Conservation (phyloP, 192 early-diverging fungal genomes). For the Coemansia sp. region DNA sequence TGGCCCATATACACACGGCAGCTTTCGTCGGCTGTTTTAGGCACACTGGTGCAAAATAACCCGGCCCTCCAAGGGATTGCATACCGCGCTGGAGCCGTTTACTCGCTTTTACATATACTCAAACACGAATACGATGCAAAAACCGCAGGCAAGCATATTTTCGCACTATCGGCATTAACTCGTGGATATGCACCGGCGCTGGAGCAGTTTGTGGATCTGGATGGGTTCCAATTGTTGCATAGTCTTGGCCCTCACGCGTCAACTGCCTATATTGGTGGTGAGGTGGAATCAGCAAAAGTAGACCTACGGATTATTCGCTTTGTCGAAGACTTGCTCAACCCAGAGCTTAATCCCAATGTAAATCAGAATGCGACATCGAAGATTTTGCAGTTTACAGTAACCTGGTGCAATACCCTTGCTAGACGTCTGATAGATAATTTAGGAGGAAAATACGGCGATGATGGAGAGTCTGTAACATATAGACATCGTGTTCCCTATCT, state of each 20-base stretch:
- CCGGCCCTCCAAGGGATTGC: slow-evolving; percentile 23
- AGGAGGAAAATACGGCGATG: slow-evolving; percentile 8
- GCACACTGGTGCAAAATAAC: slow-evolving; percentile 59
- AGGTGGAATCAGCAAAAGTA: slow-evolving; percentile 18
- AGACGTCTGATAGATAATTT: slow-evolving; percentile 14
- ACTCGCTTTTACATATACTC: slow-evolving; percentile 18
- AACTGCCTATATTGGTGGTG: neutral
- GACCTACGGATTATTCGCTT: slow-evolving; percentile 33
- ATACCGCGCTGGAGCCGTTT: slow-evolving; percentile 13
- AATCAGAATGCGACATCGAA: neutral
- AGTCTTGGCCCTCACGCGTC: slow-evolving; percentile 10
- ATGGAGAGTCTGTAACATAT: neutral
- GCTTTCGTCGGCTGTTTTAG: slow-evolving; percentile 54
- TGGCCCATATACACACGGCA: slow-evolving; percentile 33
- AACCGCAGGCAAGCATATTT: slow-evolving; percentile 33
- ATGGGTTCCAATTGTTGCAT: slow-evolving; percentile 23
- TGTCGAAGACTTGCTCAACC: slow-evolving; percentile 44
- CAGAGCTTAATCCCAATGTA: slow-evolving; percentile 29
- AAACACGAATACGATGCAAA: slow-evolving; percentile 14
- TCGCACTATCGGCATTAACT: slow-evolving; percentile 45
- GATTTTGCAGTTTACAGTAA: slow-evolving; percentile 18
- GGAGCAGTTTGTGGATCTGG: slow-evolving; percentile 32
- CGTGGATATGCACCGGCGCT: slow-evolving; percentile 39
- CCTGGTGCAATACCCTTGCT: slow-evolving; percentile 34
- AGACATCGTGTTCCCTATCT: slow-evolving; percentile 23